Percentiles rank a stretch among this genome's conserved stretches.
Evolutionary conservation across 176 grass and related monocot species (phyloP).

Genomic region (Zoysia japonica): DNA sequence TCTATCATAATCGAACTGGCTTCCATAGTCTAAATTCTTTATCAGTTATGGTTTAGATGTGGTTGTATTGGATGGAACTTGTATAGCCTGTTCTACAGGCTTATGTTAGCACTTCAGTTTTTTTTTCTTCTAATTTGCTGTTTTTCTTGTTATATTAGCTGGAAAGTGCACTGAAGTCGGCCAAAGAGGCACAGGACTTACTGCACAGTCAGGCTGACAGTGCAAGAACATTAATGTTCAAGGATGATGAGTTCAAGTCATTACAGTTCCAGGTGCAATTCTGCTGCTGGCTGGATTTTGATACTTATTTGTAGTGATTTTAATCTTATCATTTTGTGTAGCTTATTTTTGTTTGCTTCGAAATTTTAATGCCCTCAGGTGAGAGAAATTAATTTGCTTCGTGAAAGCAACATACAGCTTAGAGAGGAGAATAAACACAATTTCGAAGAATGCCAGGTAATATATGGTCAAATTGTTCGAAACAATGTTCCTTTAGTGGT

Average conservation of each 20-base stretch:
- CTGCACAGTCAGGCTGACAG: constrained; percentile 71
- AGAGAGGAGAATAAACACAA: constrained; percentile 95
- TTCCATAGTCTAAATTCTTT: background rate
- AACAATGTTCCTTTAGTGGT: constrained; percentile 3
- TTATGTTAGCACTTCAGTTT: constrained; percentile 2
- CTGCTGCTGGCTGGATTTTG: constrained; percentile 9
- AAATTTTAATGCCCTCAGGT: constrained; percentile 52
- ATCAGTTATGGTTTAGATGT: background rate
- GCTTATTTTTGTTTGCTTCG: constrained; percentile 13
- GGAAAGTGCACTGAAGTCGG: constrained; percentile 75
- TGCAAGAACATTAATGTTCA: constrained; percentile 67
- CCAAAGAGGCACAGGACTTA: constrained; percentile 70
- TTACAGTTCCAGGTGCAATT: constrained; percentile 77
- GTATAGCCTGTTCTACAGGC: background rate
- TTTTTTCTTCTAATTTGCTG: constrained; percentile 18
- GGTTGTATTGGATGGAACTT: constrained; percentile 7
- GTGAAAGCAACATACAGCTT: constrained; percentile 99
- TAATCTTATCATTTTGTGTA: background rate
- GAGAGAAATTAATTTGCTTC: constrained; percentile 97
- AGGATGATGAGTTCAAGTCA: constrained; percentile 95
- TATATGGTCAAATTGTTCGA: background rate
- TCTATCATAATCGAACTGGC: background rate
- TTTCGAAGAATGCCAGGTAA: constrained; percentile 93
- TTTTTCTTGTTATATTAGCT: constrained; percentile 53
- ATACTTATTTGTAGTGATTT: background rate